A percentile compares a stretch with the other conserved stretches of the same genome.
Conservation (phyloP, 768 basidiomycete genomes). For the Xerocomus brunneocitrinus region DNA sequence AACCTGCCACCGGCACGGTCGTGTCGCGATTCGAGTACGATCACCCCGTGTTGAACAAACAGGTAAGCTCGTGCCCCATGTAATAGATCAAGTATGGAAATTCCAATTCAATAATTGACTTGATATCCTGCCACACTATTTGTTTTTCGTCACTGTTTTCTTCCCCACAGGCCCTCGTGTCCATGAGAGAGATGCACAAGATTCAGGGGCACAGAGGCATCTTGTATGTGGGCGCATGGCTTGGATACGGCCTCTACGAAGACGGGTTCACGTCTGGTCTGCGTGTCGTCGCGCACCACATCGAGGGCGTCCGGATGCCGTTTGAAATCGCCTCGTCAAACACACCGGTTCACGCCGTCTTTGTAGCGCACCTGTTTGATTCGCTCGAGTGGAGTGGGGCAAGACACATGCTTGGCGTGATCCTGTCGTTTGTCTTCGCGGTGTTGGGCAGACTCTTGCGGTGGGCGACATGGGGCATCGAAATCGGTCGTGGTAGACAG, state of each 20-base stretch:
- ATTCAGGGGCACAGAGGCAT: slow-evolving; percentile 64
- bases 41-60: slow-evolving; percentile 60
- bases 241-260: slow-evolving; percentile 46
- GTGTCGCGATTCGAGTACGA: slow-evolving; percentile 56
- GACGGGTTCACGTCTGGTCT: slow-evolving; percentile 39
- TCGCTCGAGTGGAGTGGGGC: slow-evolving; percentile 35
- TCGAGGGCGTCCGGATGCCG: slow-evolving; percentile 19
- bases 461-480: not conserved
- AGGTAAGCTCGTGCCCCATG: slow-evolving; percentile 31
- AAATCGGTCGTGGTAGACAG: not conserved
- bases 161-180: slow-evolving; percentile 42
- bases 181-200: slow-evolving; percentile 44
- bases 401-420: slow-evolving; percentile 29
- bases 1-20: slow-evolving; percentile 43
- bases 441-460: not conserved
- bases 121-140: not conserved
- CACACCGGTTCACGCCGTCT: slow-evolving; percentile 10
- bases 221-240: slow-evolving; percentile 66
- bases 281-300: slow-evolving; percentile 28
- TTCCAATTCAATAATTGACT: not conserved
- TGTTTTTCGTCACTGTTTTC: not conserved
- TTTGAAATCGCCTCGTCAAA: slow-evolving; percentile 41
- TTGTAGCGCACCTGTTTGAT: slow-evolving; percentile 36
- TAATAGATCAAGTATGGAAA: not conserved
- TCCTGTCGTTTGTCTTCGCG: slow-evolving; percentile 14